Evolutionary conservation across 2,329 filamentous ascomycete genomes (phyloP).

Genomic region (Lachnellula suecica): DNA sequence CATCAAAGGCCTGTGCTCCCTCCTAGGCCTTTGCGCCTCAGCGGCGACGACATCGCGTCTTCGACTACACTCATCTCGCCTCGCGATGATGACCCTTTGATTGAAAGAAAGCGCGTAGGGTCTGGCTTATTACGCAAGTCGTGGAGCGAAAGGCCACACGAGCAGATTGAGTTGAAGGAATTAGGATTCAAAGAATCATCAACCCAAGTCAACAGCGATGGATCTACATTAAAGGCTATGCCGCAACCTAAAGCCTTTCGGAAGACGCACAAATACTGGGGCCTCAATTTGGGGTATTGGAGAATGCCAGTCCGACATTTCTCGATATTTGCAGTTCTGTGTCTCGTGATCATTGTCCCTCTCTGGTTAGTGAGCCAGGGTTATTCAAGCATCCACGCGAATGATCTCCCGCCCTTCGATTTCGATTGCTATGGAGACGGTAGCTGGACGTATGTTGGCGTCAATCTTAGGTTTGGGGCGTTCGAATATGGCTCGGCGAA

Average conservation of each 20-base stretch:
- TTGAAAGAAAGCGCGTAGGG: not conserved
- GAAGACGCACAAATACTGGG: conserved; percentile 2
- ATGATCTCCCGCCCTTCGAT: not conserved
- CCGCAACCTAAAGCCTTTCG: conserved; percentile 6
- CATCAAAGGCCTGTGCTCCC: not conserved
- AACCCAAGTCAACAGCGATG: not conserved
- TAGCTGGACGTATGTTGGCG: conserved; percentile 11
- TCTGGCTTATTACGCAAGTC: not conserved
- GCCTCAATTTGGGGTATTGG: conserved; percentile 10
- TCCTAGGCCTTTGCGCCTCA: not conserved
- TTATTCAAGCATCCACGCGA: not conserved
- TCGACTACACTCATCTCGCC: not conserved
- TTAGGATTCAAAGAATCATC: not conserved
- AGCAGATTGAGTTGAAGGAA: not conserved
- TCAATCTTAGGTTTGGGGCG: conserved; percentile 9
- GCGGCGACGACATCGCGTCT: not conserved
- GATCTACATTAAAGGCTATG: not conserved
- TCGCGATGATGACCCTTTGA: not conserved
- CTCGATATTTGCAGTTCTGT: conserved; percentile 5
- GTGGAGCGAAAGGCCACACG: not conserved
- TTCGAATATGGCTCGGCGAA: conserved; percentile 14
- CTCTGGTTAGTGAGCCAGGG: not conserved
- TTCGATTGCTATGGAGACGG: conserved; percentile 5
- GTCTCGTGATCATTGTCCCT: conserved; percentile 4
- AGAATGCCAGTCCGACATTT: conserved; percentile 7